phyloP scores from a whole-genome alignment of 495 filamentous ascomycete genomes.

The Aspergillus steynii region DNA sequence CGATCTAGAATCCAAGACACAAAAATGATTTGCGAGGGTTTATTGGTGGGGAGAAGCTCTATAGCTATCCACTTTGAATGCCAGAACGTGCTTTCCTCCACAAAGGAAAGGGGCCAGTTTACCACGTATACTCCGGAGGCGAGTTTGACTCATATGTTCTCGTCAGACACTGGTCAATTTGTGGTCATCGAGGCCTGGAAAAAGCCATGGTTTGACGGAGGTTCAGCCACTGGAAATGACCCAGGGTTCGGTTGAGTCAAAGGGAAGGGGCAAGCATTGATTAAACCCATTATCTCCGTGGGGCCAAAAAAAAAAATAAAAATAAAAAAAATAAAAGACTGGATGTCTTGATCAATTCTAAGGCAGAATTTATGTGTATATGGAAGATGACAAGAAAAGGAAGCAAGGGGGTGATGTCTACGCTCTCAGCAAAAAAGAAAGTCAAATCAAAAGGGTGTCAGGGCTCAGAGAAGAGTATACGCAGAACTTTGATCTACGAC shows the following conservation, averaged over 20 bases:
- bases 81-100: neutral
- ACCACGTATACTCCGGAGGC: too few species aligned
- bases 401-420: neutral
- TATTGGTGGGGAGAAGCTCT: neutral
- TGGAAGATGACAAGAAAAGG: neutral
- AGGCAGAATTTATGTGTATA: neutral
- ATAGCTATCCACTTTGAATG: neutral
- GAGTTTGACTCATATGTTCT: neutral
- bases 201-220: neutral
- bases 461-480: neutral
- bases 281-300: neutral
- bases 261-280: neutral
- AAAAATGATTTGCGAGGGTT: neutral
- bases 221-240: neutral
- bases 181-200: neutral
- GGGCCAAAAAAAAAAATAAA: neutral
- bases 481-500: slow-evolving; percentile 10
- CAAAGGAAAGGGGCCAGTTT: neutral
- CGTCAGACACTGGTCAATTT: neutral
- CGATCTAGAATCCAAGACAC: neutral
- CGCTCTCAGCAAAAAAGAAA: neutral
- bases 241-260: neutral
- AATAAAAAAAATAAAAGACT: neutral
- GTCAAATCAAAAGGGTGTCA: neutral
- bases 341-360: neutral